A percentile compares a stretch with the other conserved stretches of the same genome.
Evolutionary conservation across 2,329 filamentous ascomycete genomes (phyloP).

Genomic region (Aureobasidium lini): DNA sequence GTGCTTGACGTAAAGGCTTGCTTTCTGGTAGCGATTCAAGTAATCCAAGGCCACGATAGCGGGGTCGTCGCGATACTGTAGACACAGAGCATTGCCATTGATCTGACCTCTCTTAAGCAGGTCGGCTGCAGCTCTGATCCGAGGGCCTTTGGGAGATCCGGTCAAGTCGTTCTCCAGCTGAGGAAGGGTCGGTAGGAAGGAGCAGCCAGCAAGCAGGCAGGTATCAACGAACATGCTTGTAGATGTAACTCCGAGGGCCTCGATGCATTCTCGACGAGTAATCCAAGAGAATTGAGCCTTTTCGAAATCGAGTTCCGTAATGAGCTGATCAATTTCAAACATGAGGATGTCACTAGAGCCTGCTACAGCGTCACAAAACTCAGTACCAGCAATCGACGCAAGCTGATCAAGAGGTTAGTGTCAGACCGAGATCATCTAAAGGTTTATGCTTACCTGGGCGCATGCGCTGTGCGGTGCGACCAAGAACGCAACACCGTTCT

Average conservation of each 20-base stretch:
- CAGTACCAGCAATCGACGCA: slow-evolving; percentile 23
- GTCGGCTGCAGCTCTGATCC: slow-evolving; percentile 69
- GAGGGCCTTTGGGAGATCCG: slow-evolving; percentile 28
- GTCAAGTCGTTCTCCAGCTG: slow-evolving; percentile 49
- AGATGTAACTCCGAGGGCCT: slow-evolving; percentile 54
- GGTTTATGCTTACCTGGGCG: slow-evolving; percentile 59
- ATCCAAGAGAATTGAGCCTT: slow-evolving; percentile 56
- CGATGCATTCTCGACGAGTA: slow-evolving; percentile 61
- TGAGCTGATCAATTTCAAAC: slow-evolving; percentile 71
- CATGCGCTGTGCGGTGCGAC: slow-evolving; percentile 83
- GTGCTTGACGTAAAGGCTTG: slow-evolving; percentile 77
- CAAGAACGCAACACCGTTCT: slow-evolving; percentile 64
- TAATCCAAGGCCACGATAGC: slow-evolving; percentile 66
- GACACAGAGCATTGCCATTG: slow-evolving; percentile 67
- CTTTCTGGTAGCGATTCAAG: slow-evolving; percentile 78
- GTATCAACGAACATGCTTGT: slow-evolving; percentile 76
- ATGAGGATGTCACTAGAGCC: slow-evolving; percentile 78
- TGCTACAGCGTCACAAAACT: slow-evolving; percentile 67
- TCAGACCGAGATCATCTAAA: neutral
- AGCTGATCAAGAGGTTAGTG: slow-evolving; percentile 21
- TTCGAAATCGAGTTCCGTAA: slow-evolving; percentile 64
- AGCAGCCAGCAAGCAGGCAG: slow-evolving; percentile 73
- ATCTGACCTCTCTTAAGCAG: slow-evolving; percentile 59
- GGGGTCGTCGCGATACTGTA: slow-evolving; percentile 67
- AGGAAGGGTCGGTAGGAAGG: slow-evolving; percentile 72